A percentile compares a stretch with the other conserved stretches of the same genome.
Evolutionary conservation across 495 filamentous ascomycete genomes (phyloP).

Genomic region (Hapsidospora chrysogenum): DNA sequence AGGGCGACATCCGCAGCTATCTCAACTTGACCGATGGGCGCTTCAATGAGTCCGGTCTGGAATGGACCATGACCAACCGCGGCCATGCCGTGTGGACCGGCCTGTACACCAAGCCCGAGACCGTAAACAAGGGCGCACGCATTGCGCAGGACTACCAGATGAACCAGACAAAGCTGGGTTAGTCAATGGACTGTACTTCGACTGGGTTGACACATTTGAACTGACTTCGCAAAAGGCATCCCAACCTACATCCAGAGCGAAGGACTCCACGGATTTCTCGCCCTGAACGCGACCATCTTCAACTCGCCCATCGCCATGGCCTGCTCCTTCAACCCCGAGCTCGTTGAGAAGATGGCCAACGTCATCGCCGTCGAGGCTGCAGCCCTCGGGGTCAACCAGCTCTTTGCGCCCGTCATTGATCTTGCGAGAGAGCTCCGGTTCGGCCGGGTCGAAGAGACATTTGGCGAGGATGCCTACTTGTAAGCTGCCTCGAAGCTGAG

Average conservation of each 20-base stretch:
- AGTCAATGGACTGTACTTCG: too few species aligned
- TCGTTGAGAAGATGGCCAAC: conserved; percentile 43
- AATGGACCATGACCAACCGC: conserved; percentile 43
- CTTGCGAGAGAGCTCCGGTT: conserved; percentile 49
- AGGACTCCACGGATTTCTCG: conserved; percentile 53
- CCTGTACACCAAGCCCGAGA: conserved; percentile 43
- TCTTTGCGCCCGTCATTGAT: conserved; percentile 52
- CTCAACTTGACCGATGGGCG: conserved; percentile 37
- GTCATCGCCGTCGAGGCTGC: conserved; percentile 43
- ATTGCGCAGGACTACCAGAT: conserved; percentile 46
- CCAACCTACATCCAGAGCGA: conserved; percentile 56
- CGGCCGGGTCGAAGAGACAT: conserved; percentile 56
- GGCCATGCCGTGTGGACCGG: conserved; percentile 56
- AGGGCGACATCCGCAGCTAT: conserved; percentile 52
- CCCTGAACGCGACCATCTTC: conserved; percentile 58
- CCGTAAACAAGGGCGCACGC: conserved; percentile 41
- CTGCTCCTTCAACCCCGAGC: conserved; percentile 43
- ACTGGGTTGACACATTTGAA: neutral
- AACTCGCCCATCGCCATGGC: conserved; percentile 56
- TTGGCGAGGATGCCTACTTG: conserved; percentile 46
- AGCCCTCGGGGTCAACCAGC: conserved; percentile 48
- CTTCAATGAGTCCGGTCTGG: conserved; percentile 48
- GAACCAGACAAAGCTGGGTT: conserved; percentile 28
- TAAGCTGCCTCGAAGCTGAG: neutral
- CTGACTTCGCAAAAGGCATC: conserved; percentile 36